Base-by-base conservation (phyloP, 2,329 filamentous ascomycete species). In the Colletotrichum higginsianum region DNA sequence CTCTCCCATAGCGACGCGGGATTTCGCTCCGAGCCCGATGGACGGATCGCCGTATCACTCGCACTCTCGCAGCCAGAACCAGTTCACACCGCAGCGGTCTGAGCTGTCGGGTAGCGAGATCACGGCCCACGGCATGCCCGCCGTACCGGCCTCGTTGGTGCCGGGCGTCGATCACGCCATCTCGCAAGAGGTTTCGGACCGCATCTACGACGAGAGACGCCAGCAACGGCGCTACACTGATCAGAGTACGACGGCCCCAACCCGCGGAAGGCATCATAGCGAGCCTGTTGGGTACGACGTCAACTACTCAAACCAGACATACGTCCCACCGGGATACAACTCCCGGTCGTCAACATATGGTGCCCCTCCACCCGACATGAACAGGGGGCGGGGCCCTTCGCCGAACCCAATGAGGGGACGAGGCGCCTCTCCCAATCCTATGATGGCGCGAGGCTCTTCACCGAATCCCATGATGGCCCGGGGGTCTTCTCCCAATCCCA, bases 91-190 rank as follows among this genome's bases (percentile, higher is more conserved):
- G 16, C 78, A 80, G 40, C 78, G 78, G 4, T 77, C 75, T 63
- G 85, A 86, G 30, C 67, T 81, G 46, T 82, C 85, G 8, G 79
- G 81, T 42, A 76, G 73, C 4, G 77, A 79, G 50, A 74, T 76
- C 40, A 79, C 81, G 6, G 78, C 78, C 50, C 86, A 88, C 76
- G 81, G 78, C 4, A 74, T 86, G 23, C 85, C 87, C 1, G 77
- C 84, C 4, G 82, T 91, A 2, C 90, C 90, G 5, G 78, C 88
- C 2, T 88, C 89, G 4, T 81, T 92, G 26, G 86, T 92, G 9
- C 87, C 90, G n/a, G 90, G 89, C 4, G 83, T 90, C 35, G 89
- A 92, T 72, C 87, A 88, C 4, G 79, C 78, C 21, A 80, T 90
- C 46, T 85, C 88, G 1, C 85, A 87, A 65, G 88, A 91, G 75